Conservation (phyloP, 805 yeast genomes). For the Metschnikowia vanudenii region DNA sequence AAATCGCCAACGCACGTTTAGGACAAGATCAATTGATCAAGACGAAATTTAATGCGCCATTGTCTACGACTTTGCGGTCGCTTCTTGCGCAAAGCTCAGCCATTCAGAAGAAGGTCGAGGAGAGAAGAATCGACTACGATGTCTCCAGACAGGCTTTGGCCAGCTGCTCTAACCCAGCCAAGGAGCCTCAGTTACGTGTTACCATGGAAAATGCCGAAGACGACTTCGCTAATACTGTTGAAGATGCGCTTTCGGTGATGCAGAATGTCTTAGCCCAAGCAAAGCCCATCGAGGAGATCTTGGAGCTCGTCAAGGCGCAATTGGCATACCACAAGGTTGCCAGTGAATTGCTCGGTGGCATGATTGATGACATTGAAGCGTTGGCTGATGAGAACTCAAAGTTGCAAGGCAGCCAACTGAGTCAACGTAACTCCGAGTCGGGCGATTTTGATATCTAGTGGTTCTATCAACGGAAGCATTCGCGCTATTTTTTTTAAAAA, state of each 20-base stretch:
- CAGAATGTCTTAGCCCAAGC: constrained; percentile 74
- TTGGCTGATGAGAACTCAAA: constrained; percentile 49
- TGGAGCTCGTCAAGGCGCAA: constrained; percentile 74
- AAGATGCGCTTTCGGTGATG: constrained; percentile 81
- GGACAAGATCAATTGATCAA: constrained; percentile 77
- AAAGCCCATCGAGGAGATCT: constrained; percentile 62
- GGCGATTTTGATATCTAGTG: constrained; percentile 29
- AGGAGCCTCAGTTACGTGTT: constrained; percentile 71
- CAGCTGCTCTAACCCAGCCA: constrained; percentile 42
- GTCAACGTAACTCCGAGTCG: constrained; percentile 16
- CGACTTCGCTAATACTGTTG: constrained; percentile 85
- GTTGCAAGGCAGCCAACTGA: constrained; percentile 16
- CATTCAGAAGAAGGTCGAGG: constrained; percentile 72
- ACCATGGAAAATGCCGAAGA: constrained; percentile 84
- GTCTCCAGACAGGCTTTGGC: constrained; percentile 58
- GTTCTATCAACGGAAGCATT: not conserved
- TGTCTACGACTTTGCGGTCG: constrained; percentile 59
- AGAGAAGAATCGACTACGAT: constrained; percentile 76
- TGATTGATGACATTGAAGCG: constrained; percentile 62
- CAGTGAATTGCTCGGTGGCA: constrained; percentile 58
- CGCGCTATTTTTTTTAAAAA: not conserved
- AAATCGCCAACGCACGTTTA: constrained; percentile 77
- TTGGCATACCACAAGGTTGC: constrained; percentile 78
- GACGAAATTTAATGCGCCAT: constrained; percentile 65
- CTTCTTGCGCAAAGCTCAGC: constrained; percentile 61